Conservation (phyloP, 2,329 filamentous ascomycete species). For the Gaeumannomyces sp. region DNA sequence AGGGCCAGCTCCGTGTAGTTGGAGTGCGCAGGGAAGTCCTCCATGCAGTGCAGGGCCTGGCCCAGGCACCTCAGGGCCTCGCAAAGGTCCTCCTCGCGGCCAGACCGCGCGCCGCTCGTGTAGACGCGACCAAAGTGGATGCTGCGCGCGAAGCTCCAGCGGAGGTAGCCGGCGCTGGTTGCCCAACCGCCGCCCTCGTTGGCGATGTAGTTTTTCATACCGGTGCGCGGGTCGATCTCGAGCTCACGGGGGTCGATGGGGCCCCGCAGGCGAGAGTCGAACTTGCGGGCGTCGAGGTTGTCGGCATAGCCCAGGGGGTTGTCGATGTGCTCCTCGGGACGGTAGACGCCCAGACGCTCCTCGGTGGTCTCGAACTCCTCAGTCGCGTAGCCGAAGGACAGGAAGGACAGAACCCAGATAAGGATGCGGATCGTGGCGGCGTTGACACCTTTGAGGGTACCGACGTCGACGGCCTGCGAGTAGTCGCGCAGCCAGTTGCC, state of each 20-base stretch:
- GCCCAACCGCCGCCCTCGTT: conserved; percentile 85
- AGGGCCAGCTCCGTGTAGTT: conserved; percentile 78
- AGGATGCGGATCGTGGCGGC: conserved; percentile 72
- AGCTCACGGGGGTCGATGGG: conserved; percentile 68
- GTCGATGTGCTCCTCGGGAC: conserved; percentile 68
- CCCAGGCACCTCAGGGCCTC: conserved; percentile 73
- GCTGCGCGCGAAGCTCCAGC: conserved; percentile 65
- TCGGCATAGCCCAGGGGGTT: conserved; percentile 85
- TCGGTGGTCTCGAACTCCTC: conserved; percentile 79
- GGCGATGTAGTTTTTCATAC: conserved; percentile 99
- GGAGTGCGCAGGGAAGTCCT: conserved; percentile 75
- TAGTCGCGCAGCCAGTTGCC: conserved; percentile 86
- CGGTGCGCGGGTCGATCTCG: conserved; percentile 66
- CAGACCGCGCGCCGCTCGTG: conserved; percentile 57
- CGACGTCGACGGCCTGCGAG: conserved; percentile 76
- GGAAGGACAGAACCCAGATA: conserved; percentile 74
- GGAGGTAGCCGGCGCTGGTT: conserved; percentile 80
- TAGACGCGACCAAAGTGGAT: conserved; percentile 76
- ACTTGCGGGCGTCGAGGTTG: conserved; percentile 74
- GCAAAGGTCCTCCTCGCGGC: conserved; percentile 70
- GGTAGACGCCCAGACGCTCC: conserved; percentile 72
- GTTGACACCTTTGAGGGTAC: conserved; percentile 71
- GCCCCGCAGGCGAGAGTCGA: conserved; percentile 73
- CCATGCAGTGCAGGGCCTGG: conserved; percentile 70
- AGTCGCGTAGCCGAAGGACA: conserved; percentile 80